Base-by-base conservation (phyloP, 257 asterid species). In the Solanum pimpinellifolium region DNA sequence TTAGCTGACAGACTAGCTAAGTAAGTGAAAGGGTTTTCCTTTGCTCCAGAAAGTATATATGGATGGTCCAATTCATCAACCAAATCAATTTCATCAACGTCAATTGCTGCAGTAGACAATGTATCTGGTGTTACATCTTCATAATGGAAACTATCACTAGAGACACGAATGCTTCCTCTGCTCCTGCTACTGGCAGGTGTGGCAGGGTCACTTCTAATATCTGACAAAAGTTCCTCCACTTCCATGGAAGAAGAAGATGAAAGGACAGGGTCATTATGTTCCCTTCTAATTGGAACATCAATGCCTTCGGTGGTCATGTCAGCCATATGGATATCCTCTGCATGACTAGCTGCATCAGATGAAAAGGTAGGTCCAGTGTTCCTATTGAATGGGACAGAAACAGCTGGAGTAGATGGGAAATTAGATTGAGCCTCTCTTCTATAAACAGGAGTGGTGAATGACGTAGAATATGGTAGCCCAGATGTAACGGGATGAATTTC, bases 1-100 rank as follows among this genome's bases (percentile, higher is more conserved):
- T 95, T 94, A 82, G 96, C 93, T 8, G 95, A 95, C 89, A 97
- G 86, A 89, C 94, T 94, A 75, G 98, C 97, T 94, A 97, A 89
- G 94, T 97, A 97, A 47, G 97, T 93, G 88, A 96, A 97, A 78
- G 99, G 99, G 60, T 83, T 83, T 89, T 94, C 95, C 33, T 92
- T 89, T 74, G 92, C 95, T 87, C 93, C 89, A 27, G 90, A 88
- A 88, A 89, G 92, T 52, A 94, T 83, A 85, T 82, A 91, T 59
- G 91, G 89, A 81, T 86, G 94, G 77, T 92, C 93, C 89, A 89
- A 72, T 56, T 90, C 93, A 86, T 95, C 93, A 87, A 88, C 88
- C 89, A 87, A 69, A 31, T 90, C 86, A 83, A 89, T 72, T 56
- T 94, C 98, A 62, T 94, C 95, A 72, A 85, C 87, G 65, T 94